Conservation (phyloP, 179 eudicot genomes). For the Carnegiea gigantea region DNA sequence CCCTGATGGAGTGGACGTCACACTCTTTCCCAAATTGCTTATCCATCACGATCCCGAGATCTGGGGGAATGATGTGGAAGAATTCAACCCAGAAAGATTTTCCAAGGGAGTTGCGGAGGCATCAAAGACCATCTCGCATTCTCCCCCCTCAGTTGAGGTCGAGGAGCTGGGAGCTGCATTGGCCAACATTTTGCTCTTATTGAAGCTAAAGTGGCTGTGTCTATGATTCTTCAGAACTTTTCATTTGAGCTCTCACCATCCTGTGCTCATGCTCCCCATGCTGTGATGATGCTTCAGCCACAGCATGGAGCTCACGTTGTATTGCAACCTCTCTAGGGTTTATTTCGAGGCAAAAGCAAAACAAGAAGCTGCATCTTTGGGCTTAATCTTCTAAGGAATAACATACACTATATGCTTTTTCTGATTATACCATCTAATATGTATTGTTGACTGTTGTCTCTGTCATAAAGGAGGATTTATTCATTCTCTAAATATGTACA, state of each 20-base stretch:
- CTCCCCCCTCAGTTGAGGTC: conserved; percentile 55
- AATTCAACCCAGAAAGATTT: conserved; percentile 56
- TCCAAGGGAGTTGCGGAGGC: conserved; percentile 45
- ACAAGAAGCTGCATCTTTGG: background rate
- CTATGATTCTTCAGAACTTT: conserved; percentile 48
- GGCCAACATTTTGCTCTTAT: conserved; percentile 50
- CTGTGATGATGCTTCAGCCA: conserved; percentile 55
- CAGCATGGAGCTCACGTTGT: conserved; percentile 58
- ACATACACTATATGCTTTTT: background rate
- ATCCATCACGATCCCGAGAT: conserved; percentile 47
- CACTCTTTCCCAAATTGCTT: conserved; percentile 41
- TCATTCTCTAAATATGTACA: no score
- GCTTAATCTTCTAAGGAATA: background rate
- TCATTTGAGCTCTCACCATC: conserved; percentile 45
- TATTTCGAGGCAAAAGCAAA: background rate
- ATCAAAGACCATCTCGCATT: conserved; percentile 43
- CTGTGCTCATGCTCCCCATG: conserved; percentile 53
- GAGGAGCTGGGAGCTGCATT: conserved; percentile 36
- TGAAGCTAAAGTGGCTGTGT: conserved; percentile 52
- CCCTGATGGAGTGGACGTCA: conserved; percentile 45
- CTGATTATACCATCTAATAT: background rate
- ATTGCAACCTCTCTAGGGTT: conserved; percentile 21
- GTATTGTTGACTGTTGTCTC: background rate
- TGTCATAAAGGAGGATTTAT: no score
- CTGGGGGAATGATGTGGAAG: conserved; percentile 49